Conservation (phyloP, 768 basidiomycete genomes). For the Rhizopogon rudus region DNA sequence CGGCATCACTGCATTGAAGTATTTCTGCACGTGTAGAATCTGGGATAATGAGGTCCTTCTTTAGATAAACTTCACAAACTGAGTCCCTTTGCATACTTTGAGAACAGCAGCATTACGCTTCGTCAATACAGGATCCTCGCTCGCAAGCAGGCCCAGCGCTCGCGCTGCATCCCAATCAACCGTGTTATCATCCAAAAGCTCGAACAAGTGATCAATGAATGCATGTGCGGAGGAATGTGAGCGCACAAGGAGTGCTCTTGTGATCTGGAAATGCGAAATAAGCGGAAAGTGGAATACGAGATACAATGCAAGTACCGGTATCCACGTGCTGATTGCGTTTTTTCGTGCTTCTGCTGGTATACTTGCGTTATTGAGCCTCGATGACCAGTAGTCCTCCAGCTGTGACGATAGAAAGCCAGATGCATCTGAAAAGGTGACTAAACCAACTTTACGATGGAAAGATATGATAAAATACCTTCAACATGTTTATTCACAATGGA, state of each 20-base stretch:
- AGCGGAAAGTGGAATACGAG: not conserved
- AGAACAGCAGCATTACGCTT: slow-evolving; percentile 77
- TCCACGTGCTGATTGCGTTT: slow-evolving; percentile 55
- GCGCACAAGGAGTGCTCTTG: slow-evolving; percentile 74
- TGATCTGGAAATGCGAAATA: slow-evolving; percentile 43
- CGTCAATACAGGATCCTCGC: slow-evolving; percentile 57
- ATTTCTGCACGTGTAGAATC: slow-evolving; percentile 73
- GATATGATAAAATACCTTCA: slow-evolving; percentile 40
- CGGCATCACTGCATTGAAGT: slow-evolving; percentile 68
- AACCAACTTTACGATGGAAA: slow-evolving; percentile 7
- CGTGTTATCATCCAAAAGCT: slow-evolving; percentile 58
- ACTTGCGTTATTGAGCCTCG: slow-evolving; percentile 35
- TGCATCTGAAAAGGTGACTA: slow-evolving; percentile 34
- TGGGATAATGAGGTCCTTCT: slow-evolving; percentile 24
- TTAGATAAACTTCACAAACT: not conserved
- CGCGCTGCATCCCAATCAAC: slow-evolving; percentile 74
- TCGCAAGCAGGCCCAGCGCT: slow-evolving; percentile 63
- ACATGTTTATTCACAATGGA: slow-evolving; percentile 77
- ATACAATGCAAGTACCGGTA: slow-evolving; percentile 49
- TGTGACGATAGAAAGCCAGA: slow-evolving; percentile 38
- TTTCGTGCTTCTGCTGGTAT: slow-evolving; percentile 35
- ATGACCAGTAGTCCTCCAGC: slow-evolving; percentile 44
- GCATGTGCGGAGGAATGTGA: slow-evolving; percentile 54
- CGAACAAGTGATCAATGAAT: slow-evolving; percentile 63
- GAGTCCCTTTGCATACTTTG: slow-evolving; percentile 44